These are phyloP conservation scores for Euphorbia peplus DNA, from an alignment of 345 rosid species.

Conservation along the genomic window DNA sequence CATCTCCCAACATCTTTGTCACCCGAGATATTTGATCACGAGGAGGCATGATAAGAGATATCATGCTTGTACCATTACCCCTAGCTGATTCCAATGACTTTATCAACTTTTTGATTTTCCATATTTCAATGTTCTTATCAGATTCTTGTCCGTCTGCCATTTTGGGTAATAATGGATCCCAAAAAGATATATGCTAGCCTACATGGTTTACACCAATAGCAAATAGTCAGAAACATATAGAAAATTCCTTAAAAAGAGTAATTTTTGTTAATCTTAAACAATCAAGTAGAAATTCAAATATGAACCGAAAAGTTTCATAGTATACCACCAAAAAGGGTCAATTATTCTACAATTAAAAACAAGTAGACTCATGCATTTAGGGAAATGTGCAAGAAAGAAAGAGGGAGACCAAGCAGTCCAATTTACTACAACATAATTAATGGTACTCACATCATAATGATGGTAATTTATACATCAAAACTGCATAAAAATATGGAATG, in stretches of 20 bases:
- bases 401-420: background rate
- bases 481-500: background rate
- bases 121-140: constrained; percentile 38
- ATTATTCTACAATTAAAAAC: background rate
- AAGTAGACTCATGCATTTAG: background rate
- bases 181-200: constrained; percentile 4
- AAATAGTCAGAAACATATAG: constrained; percentile 2
- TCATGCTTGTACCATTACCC: constrained; percentile 46
- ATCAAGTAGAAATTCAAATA: background rate
- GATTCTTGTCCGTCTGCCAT: constrained; percentile 37
- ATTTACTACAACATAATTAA: background rate
- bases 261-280: background rate
- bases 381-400: background rate
- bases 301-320: no score
- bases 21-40: constrained; percentile 45
- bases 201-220: background rate
- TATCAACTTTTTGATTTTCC: constrained; percentile 44
- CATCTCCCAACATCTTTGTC: constrained; percentile 41
- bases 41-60: constrained; percentile 41
- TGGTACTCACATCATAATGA: background rate
- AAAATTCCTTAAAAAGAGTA: background rate
- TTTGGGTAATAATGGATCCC: background rate
- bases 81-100: constrained; percentile 38
- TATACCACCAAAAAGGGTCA: background rate
- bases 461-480: background rate